Evolutionary conservation across 1,284 basidiomycete genomes (phyloP).

Genomic region (Tylopilus sp.): DNA sequence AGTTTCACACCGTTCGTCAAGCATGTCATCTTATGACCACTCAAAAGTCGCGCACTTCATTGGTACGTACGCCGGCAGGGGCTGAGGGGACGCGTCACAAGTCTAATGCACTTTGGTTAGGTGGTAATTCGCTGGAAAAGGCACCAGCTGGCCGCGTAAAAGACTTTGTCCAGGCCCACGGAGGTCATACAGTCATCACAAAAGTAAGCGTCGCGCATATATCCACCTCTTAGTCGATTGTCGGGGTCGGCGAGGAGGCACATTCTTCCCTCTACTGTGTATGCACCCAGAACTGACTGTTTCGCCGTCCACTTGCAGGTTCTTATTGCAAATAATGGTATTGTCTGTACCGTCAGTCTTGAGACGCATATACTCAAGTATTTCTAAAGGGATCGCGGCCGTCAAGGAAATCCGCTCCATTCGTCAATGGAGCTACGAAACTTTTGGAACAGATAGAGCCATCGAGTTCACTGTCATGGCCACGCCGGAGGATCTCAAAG

Average conservation of each 20-base stretch:
- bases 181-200: slow-evolving; percentile 97
- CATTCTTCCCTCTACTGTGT: not conserved
- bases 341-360: slow-evolving; percentile 13
- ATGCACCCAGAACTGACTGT: slow-evolving; percentile 9
- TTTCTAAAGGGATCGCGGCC: slow-evolving; percentile 81
- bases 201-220: slow-evolving; percentile 59
- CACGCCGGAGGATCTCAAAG: slow-evolving; percentile 96
- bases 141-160: slow-evolving; percentile 76
- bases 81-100: slow-evolving; percentile 12
- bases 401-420: slow-evolving; percentile 99
- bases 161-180: slow-evolving; percentile 89
- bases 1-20: slow-evolving; percentile 7
- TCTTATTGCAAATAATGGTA: slow-evolving; percentile 94
- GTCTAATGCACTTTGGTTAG: slow-evolving; percentile 42
- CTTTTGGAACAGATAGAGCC: slow-evolving; percentile 92
- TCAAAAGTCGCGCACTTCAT: slow-evolving; percentile 83
- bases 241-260: slow-evolving; percentile 3
- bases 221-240: slow-evolving; percentile 11
- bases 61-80: slow-evolving; percentile 44
- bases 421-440: slow-evolving; percentile 99
- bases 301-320: slow-evolving; percentile 48
- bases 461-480: slow-evolving; percentile 99
- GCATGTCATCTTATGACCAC: slow-evolving; percentile 70
- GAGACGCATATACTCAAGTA: slow-evolving; percentile 23
- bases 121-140: slow-evolving; percentile 86